These are phyloP conservation scores for Pneumocystis carinii DNA, from an alignment of 1,139 yeast genomes.

Conservation along the genomic window DNA sequence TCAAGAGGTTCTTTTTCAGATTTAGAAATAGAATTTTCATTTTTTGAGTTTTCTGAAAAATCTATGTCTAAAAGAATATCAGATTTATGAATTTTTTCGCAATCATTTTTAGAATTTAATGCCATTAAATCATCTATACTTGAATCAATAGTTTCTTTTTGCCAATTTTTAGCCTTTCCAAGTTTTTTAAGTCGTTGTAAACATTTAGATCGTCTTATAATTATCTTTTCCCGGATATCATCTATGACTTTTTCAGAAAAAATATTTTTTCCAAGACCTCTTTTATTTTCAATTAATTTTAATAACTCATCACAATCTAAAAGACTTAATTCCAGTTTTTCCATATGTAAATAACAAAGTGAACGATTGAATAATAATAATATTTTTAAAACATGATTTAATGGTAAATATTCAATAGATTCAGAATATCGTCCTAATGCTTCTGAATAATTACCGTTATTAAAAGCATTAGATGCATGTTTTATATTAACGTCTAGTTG, in stretches of 20 bases:
- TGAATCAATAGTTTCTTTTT: conserved; percentile 46
- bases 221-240: conserved; percentile 59
- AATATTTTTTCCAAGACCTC: conserved; percentile 26
- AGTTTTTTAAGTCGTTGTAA: conserved; percentile 64
- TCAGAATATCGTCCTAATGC: conserved; percentile 49
- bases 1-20: conserved; percentile 17
- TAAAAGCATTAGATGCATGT: conserved; percentile 34
- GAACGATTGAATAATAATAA: conserved; percentile 67
- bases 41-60: conserved; percentile 19
- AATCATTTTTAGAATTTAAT: conserved; percentile 73
- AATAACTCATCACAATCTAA: conserved; percentile 44
- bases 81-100: conserved; percentile 43
- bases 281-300: conserved; percentile 35
- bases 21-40: conserved; percentile 14
- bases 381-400: conserved; percentile 48
- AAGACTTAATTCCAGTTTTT: conserved; percentile 54
- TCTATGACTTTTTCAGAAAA: conserved; percentile 45
- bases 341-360: conserved; percentile 51
- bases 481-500: neutral
- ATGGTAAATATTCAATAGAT: conserved; percentile 51
- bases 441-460: conserved; percentile 63
- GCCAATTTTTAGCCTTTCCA: conserved; percentile 45
- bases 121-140: conserved; percentile 52
- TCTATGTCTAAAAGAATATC: conserved; percentile 19
- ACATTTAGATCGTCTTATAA: conserved; percentile 64